A percentile compares a stretch with the other conserved stretches of the same genome.
phyloP scores from a whole-genome alignment of 495 filamentous ascomycete genomes.

The Penicillium lividum region DNA sequence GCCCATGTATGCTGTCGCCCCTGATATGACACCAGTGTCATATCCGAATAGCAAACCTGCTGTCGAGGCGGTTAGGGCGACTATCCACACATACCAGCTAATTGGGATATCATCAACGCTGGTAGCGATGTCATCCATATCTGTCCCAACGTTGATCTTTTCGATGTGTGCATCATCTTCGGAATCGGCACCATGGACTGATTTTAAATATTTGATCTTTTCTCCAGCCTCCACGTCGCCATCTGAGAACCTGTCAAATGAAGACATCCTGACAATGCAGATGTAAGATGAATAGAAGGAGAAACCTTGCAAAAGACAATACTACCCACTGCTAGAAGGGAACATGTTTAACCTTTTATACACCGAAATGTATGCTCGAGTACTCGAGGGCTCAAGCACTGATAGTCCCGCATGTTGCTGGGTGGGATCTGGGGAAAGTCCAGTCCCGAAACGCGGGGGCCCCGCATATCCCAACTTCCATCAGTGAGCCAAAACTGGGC shows the following conservation, averaged over 20 bases:
- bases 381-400: neutral
- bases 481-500: neutral
- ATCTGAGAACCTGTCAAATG: neutral
- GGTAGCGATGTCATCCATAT: constrained; percentile 11
- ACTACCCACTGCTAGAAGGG: neutral
- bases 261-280: neutral
- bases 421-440: neutral
- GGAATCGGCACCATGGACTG: neutral
- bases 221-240: neutral
- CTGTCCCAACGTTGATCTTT: neutral
- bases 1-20: constrained; percentile 44
- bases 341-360: neutral
- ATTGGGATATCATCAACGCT: constrained; percentile 13
- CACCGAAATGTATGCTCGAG: neutral
- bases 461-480: neutral
- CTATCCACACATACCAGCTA: constrained; percentile 38
- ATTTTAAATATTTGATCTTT: constrained; percentile 2
- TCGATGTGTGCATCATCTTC: constrained; percentile 2
- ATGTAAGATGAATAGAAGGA: neutral
- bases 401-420: neutral
- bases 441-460: constrained; percentile 4
- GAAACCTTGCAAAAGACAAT: neutral
- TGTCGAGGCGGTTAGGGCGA: constrained; percentile 37
- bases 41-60: constrained; percentile 47
- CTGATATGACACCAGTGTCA: constrained; percentile 53